Conservation (phyloP, 371 early-diverging fungal species). For the Apophysomyces elegans region DNA sequence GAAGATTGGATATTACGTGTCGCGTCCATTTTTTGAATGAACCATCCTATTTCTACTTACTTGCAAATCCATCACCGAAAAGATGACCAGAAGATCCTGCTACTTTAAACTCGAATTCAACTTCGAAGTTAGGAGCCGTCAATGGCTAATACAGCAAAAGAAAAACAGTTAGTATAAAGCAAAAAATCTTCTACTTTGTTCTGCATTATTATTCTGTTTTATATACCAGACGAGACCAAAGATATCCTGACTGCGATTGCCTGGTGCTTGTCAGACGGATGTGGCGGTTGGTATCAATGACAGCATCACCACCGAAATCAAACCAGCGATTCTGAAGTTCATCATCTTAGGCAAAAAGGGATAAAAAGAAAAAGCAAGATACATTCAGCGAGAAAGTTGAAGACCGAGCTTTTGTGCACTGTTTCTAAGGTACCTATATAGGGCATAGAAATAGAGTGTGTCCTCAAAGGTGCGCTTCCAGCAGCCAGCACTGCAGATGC, state of each 20-base stretch:
- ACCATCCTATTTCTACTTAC: conserved; percentile 62
- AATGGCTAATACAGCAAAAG: conserved; percentile 52
- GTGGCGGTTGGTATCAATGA: conserved; percentile 73
- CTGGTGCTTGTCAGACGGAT: conserved; percentile 86
- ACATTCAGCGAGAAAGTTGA: too few relatives aligned
- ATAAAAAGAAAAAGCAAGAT: background rate
- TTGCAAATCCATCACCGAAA: conserved; percentile 95
- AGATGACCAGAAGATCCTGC: conserved; percentile 68
- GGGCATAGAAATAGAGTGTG: conserved; percentile 72
- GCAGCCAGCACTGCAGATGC: conserved; percentile 3
- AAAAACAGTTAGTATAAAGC: too few relatives aligned
- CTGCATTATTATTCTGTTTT: too few relatives aligned
- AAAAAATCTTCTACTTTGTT: too few relatives aligned
- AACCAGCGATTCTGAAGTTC: conserved; percentile 75
- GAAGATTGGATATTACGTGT: background rate
- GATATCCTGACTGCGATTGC: conserved; percentile 81
- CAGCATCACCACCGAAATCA: conserved; percentile 72
- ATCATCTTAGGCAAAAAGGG: conserved; percentile 47
- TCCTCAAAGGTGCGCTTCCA: conserved; percentile 51
- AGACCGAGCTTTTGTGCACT: too few relatives aligned
- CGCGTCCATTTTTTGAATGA: background rate
- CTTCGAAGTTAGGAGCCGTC: conserved; percentile 75
- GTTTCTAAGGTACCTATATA: conserved; percentile 62
- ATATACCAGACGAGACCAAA: conserved; percentile 81
- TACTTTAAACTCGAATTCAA: conserved; percentile 94